Evolutionary conservation across 768 basidiomycete genomes (phyloP), one percentile per base, ranked within the genome.

Genomic region (Podaxis sp.): DNA sequence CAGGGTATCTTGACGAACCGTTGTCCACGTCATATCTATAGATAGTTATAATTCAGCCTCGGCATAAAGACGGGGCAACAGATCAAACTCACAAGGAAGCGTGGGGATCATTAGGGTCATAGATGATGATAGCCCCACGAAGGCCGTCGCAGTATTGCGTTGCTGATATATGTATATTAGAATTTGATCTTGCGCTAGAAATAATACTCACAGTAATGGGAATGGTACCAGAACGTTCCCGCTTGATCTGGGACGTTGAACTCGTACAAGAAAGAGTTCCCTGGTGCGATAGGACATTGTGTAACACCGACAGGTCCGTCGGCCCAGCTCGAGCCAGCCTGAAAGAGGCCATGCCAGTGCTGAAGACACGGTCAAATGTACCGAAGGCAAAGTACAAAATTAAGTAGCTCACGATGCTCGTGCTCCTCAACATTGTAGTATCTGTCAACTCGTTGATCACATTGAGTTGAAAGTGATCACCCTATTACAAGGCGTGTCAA

Each of bases 71-170:
- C 26, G 10, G 33, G 33, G n/a, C 11, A 10, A 46, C n/a, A 24
- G 17, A n/a, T 15, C 10, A 56, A 28, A 28, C 41, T 50, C 17
- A 36, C 60, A 48, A 60, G 30, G n/a, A 38, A 54, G 62, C 65
- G 44, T 78, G 72, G 12, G 80, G 79, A 62, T 81, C 80, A 22
- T 58, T 13, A 8, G 65, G 68, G 44, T 83, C 81, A 40, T 82
- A 81, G 13, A 85, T 71, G 6, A 85, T 75, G 38, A 84, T 40
- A 2, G 79, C 74, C 0, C 84, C 84, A 48, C 84, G 71, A 26
- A 86, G 73, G 0, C 84, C 84, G 58, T 86, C 84, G 56, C 85
- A 86, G 61, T 85, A 85, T 70, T 86, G 84, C 0, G 78, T 77
- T 4, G 76, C 76, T 72, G 66, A 67, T 33, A 11, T 3, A 48